Evolutionary conservation across 805 yeast species (phyloP).

Genomic region (Yarrowia yakushimensis): DNA sequence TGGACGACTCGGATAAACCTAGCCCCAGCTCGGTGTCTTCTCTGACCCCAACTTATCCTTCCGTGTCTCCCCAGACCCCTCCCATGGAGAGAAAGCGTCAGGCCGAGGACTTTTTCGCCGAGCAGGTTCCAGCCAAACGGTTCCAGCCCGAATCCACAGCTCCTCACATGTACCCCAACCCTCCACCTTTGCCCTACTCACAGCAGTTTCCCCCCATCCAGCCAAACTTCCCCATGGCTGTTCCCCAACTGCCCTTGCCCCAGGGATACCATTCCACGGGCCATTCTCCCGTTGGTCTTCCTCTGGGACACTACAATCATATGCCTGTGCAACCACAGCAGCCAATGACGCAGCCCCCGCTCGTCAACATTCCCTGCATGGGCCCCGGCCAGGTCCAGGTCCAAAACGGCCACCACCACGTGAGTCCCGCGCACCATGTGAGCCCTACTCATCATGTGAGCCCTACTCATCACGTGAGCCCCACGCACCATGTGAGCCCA

Average conservation of each 20-base stretch:
- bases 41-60: conserved; percentile 2
- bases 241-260: background rate
- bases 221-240: background rate
- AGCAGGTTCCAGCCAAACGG: no score
- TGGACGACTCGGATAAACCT: background rate
- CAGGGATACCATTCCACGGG: background rate
- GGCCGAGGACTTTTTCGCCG: background rate
- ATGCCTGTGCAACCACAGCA: no score
- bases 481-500: background rate
- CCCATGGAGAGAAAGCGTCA: conserved; percentile 20
- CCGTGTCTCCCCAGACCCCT: conserved; percentile 10
- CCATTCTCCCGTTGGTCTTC: background rate
- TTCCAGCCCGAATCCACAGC: background rate
- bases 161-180: no score
- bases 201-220: conserved; percentile 12
- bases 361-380: conserved; percentile 6
- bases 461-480: background rate
- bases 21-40: background rate
- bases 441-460: background rate
- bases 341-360: background rate
- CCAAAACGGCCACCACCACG: background rate
- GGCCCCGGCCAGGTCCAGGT: no score
- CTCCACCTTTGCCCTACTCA: no score
- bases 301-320: no score
- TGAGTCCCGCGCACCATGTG: background rate